Conservation (phyloP, 2,329 filamentous ascomycete genomes). For the Colletotrichum viniferum region DNA sequence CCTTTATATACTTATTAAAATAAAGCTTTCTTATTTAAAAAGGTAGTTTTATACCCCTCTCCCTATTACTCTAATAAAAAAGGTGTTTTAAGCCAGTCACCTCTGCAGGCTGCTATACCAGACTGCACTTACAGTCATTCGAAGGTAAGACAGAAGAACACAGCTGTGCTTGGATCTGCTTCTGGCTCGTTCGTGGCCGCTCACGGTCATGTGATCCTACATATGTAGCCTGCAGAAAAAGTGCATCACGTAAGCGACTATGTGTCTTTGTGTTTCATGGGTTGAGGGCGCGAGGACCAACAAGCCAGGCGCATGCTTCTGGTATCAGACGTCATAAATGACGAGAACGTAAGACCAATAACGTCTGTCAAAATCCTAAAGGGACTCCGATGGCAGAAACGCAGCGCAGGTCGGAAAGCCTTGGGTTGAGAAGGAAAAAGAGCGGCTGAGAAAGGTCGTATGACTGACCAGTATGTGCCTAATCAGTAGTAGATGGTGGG, state of each 20-base stretch:
- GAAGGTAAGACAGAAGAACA: neutral
- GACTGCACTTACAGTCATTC: neutral
- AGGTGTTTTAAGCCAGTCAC: too few relatives aligned
- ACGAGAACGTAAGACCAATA: neutral
- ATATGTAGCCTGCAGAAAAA: neutral
- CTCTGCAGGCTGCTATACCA: too few relatives aligned
- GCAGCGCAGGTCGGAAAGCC: neutral
- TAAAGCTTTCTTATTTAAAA: too few relatives aligned
- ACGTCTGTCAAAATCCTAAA: neutral
- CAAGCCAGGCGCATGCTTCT: neutral
- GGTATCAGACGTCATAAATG: neutral
- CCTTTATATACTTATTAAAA: too few relatives aligned
- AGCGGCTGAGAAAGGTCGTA: neutral
- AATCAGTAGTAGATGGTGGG: neutral
- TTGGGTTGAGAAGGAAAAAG: neutral
- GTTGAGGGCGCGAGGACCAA: neutral
- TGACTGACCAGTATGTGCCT: neutral
- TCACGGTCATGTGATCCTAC: neutral
- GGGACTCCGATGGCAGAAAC: neutral
- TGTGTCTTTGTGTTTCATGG: neutral
- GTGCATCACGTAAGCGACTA: neutral
- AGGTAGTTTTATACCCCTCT: too few relatives aligned
- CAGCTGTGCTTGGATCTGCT: neutral
- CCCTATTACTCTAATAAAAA: too few relatives aligned
- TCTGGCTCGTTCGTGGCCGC: neutral